Evolutionary conservation across 2,329 filamentous ascomycete species (phyloP).

Genomic region (Alternaria atra): DNA sequence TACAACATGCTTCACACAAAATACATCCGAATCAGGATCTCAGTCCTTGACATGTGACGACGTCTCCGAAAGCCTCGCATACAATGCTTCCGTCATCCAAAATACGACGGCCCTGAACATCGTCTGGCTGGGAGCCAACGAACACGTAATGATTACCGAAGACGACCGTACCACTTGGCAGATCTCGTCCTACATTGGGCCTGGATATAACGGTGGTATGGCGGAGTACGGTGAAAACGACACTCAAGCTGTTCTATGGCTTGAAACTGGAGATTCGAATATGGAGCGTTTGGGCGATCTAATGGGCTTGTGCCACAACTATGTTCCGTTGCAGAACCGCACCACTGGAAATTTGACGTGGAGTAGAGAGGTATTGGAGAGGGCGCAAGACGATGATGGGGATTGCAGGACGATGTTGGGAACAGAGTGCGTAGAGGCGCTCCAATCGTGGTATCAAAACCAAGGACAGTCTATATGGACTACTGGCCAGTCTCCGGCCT

Average conservation of each 20-base stretch:
- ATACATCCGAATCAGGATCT: neutral
- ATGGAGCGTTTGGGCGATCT: neutral
- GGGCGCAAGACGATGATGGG: conserved; percentile 3
- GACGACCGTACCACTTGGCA: neutral
- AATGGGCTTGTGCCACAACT: neutral
- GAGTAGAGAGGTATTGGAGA: conserved; percentile 1
- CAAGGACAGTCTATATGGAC: neutral
- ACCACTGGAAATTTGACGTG: neutral
- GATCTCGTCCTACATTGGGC: conserved; percentile 3
- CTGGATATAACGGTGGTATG: neutral
- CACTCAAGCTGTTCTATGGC: conserved; percentile 1
- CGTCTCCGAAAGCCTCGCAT: neutral
- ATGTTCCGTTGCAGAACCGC: neutral
- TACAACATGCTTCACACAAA: neutral
- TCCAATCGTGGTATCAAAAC: neutral
- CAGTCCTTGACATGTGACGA: neutral
- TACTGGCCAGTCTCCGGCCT: neutral
- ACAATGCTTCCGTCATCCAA: neutral
- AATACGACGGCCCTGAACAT: neutral
- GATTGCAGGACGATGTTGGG: conserved; percentile 1
- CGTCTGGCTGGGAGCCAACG: neutral
- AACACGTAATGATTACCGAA: neutral
- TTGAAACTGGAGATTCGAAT: neutral
- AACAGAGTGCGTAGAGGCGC: conserved; percentile 1
- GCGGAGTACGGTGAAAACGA: neutral